phyloP scores from a whole-genome alignment of 805 yeast genomes.

The Kurtzmaniella fragi region DNA sequence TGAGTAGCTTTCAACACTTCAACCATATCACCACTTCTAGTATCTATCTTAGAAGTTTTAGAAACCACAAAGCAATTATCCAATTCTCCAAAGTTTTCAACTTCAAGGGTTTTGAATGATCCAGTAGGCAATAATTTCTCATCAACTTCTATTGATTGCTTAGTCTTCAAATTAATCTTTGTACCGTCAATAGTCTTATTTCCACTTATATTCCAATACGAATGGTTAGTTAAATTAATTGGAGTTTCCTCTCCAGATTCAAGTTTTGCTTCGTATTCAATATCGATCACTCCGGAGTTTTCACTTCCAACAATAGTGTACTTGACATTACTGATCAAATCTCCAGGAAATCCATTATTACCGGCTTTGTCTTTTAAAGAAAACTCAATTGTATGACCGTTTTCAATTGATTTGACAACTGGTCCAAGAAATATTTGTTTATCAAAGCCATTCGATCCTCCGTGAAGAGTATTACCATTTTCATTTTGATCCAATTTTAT shows the following conservation, averaged over 20 bases:
- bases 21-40: constrained; percentile 34
- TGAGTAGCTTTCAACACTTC: constrained; percentile 40
- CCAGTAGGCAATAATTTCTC: constrained; percentile 44
- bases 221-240: constrained; percentile 57
- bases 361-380: constrained; percentile 41
- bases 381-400: constrained; percentile 31
- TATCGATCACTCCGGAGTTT: constrained; percentile 26
- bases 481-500: constrained; percentile 43
- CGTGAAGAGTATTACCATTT: constrained; percentile 43
- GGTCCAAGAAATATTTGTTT: constrained; percentile 52
- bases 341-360: constrained; percentile 59
- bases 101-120: constrained; percentile 17
- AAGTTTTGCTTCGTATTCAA: constrained; percentile 45
- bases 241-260: constrained; percentile 32
- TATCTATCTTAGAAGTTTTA: constrained; percentile 36
- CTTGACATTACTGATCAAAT: constrained; percentile 39
- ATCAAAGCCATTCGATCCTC: constrained; percentile 51
- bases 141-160: constrained; percentile 40
- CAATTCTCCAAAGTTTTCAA: constrained; percentile 21
- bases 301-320: constrained; percentile 35
- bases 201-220: constrained; percentile 49
- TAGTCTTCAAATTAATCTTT: constrained; percentile 28
- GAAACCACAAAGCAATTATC: constrained; percentile 48
- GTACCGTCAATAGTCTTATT: constrained; percentile 27
- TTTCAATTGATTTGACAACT: constrained; percentile 30